phyloP scores from a whole-genome alignment of 805 yeast species.

The Metschnikowia rubicola region DNA sequence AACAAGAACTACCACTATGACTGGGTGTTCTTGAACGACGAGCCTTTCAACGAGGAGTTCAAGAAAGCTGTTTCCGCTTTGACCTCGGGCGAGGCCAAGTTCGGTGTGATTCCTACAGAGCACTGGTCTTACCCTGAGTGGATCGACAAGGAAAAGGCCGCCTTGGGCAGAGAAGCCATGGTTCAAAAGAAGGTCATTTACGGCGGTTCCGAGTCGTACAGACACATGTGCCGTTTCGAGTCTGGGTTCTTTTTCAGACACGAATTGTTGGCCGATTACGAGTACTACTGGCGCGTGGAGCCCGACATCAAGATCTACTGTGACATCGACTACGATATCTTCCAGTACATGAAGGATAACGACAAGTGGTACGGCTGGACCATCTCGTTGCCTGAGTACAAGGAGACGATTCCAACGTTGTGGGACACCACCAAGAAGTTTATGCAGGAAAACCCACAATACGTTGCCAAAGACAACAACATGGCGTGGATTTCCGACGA shows the following conservation, averaged over 20 bases:
- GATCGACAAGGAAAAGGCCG: slow-evolving; percentile 76
- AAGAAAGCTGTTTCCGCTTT: slow-evolving; percentile 61
- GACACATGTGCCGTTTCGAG: slow-evolving; percentile 92
- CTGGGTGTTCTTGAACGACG: slow-evolving; percentile 94
- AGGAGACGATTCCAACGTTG: slow-evolving; percentile 79
- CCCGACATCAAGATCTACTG: slow-evolving; percentile 79
- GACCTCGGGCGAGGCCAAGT: slow-evolving; percentile 73
- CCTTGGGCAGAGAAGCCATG: slow-evolving; percentile 57
- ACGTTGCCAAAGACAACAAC: slow-evolving; percentile 59
- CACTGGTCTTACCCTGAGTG: slow-evolving; percentile 87
- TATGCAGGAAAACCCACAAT: slow-evolving; percentile 55
- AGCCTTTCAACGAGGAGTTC: slow-evolving; percentile 78
- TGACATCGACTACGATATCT: slow-evolving; percentile 85
- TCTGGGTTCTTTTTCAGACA: slow-evolving; percentile 87
- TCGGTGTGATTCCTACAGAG: slow-evolving; percentile 75
- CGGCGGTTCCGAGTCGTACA: slow-evolving; percentile 71
- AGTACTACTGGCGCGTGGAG: slow-evolving; percentile 94
- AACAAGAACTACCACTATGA: slow-evolving; percentile 79
- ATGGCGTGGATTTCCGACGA: slow-evolving; percentile 69
- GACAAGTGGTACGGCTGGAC: slow-evolving; percentile 85
- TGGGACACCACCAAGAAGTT: slow-evolving; percentile 78
- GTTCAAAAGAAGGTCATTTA: slow-evolving; percentile 55
- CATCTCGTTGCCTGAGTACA: slow-evolving; percentile 76
- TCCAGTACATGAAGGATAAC: slow-evolving; percentile 71
- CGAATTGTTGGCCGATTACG: slow-evolving; percentile 68